A percentile compares a stretch with the other conserved stretches of the same genome.
These are phyloP conservation scores for Mercurialis annua DNA, from an alignment of 345 rosid genomes.

Conservation along the genomic window DNA sequence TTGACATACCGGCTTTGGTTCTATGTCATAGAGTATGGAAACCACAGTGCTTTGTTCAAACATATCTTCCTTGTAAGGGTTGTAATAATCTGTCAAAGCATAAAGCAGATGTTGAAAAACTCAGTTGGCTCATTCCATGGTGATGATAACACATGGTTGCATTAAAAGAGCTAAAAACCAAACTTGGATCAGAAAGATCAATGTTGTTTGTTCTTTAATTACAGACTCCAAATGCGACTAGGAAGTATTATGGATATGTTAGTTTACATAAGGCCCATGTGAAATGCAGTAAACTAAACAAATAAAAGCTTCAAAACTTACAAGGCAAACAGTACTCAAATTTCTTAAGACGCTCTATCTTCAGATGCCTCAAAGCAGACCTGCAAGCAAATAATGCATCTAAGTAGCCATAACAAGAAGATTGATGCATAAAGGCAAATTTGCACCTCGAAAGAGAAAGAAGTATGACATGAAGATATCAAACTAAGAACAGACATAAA, in stretches of 20 bases:
- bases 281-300: constrained; percentile 3
- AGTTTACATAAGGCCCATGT: not conserved
- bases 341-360: constrained; percentile 81
- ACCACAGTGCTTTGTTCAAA: constrained; percentile 87
- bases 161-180: constrained; percentile 2
- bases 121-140: not conserved
- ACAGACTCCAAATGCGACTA: not conserved
- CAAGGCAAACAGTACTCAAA: constrained; percentile 95
- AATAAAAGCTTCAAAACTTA: constrained; percentile 44
- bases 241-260: not conserved
- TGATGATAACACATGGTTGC: not conserved
- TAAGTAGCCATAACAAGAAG: not conserved
- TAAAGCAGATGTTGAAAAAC: constrained; percentile 8
- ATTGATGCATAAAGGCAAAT: not conserved
- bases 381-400: constrained; percentile 43
- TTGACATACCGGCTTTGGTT: constrained; percentile 70
- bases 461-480: too few relatives aligned
- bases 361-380: constrained; percentile 83
- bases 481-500: not conserved
- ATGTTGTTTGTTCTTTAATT: not conserved
- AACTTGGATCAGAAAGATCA: not conserved
- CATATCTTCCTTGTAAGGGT: constrained; percentile 86
- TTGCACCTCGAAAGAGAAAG: not conserved
- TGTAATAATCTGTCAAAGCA: constrained; percentile 64
- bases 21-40: constrained; percentile 70